Evolutionary conservation across 129 eudicot genomes (phyloP).

Genomic region (Helichrysum umbraculigerum): DNA sequence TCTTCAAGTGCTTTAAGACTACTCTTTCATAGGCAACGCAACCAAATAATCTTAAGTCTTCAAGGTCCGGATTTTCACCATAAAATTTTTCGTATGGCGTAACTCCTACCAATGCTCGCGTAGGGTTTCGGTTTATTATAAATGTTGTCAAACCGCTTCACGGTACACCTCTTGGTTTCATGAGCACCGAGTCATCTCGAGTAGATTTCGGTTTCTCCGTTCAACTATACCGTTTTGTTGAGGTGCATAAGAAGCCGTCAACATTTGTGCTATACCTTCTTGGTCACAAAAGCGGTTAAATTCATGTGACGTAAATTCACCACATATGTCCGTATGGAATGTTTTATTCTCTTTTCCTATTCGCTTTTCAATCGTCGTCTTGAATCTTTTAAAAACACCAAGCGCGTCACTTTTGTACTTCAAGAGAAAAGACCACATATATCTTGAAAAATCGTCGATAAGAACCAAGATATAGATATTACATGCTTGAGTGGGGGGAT

Average conservation of each 20-base stretch:
- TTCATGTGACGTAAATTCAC: not conserved
- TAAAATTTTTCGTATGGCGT: not conserved
- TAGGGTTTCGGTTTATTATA: not conserved
- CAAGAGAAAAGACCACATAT: not conserved
- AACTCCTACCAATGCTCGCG: conserved; percentile 1
- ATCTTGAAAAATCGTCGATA: not conserved
- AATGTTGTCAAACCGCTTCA: not conserved
- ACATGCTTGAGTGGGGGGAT: not conserved
- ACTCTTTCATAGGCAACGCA: not conserved
- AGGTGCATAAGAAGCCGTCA: not conserved
- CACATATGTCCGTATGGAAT: not conserved
- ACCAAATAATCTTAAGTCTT: not conserved
- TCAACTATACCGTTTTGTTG: not conserved
- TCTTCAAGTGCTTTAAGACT: not conserved
- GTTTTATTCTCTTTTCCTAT: not conserved
- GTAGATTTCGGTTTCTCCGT: not conserved
- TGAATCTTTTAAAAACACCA: not conserved
- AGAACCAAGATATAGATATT: not conserved
- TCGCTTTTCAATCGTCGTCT: not conserved
- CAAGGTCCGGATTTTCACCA: not conserved
- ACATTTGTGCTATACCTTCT: conserved; percentile 5
- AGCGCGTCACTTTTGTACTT: not conserved
- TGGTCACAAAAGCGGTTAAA: conserved; percentile 11
- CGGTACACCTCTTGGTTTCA: not conserved
- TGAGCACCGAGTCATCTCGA: conserved; percentile 1